Percentiles rank a stretch among this genome's conserved stretches.
Conservation (phyloP, 169 alveolate genomes). For the Eimeria praecox region DNA sequence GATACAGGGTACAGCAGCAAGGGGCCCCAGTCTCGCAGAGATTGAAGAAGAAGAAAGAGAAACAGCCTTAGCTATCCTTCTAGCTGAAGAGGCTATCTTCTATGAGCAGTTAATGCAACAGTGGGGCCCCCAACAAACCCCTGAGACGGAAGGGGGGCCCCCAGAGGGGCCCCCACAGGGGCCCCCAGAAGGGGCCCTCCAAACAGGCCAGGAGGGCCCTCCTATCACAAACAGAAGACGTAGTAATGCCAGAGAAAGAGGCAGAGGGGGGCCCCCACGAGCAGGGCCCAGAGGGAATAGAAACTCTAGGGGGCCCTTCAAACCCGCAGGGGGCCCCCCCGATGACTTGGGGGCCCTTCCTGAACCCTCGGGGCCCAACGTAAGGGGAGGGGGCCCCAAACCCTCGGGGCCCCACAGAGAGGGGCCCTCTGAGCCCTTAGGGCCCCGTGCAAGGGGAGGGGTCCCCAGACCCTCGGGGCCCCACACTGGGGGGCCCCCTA, state of each 20-base stretch:
- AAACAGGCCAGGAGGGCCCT: not conserved
- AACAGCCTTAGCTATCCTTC: conserved; percentile 3
- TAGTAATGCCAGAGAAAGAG: not conserved
- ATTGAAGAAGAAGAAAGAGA: conserved; percentile 1
- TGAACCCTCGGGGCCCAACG: not conserved
- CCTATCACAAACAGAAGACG: not conserved
- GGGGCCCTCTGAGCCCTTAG: not conserved
- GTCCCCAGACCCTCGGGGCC: not conserved
- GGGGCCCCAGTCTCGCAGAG: conserved; percentile 32
- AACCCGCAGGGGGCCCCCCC: not conserved
- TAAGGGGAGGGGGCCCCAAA: not conserved
- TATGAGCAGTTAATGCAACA: not conserved
- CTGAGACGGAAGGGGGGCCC: not conserved
- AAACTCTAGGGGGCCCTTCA: not conserved
- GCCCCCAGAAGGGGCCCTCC: not conserved
- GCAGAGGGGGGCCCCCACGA: conserved; percentile 14
- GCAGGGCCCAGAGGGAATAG: not conserved
- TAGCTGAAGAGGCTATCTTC: not conserved
- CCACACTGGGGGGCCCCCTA: conserved; percentile 4
- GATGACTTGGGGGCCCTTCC: not conserved
- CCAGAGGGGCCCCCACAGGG: not conserved
- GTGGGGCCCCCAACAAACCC: conserved; percentile 29
- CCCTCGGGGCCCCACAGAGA: conserved; percentile 1
- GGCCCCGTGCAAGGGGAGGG: not conserved
- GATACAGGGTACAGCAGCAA: not conserved